Conservation (phyloP, 148 eudicot species). For the Limonium bicolor region DNA sequence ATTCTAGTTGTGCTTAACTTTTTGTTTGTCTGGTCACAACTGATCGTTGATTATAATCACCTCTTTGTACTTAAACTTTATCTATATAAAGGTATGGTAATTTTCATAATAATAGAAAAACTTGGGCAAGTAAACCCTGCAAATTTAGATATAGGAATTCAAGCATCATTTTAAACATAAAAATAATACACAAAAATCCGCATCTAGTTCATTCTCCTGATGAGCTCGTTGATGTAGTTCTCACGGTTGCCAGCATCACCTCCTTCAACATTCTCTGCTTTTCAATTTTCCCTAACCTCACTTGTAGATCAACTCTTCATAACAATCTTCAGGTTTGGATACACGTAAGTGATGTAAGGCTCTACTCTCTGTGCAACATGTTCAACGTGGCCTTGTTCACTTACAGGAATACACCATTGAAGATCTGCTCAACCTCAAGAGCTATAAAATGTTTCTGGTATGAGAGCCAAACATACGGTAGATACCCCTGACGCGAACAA, state of each 20-base stretch:
- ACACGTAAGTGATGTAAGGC: constrained; percentile 82
- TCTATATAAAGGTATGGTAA: no score
- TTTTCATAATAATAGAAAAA: no score
- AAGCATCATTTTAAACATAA: no score
- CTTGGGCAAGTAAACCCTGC: no score
- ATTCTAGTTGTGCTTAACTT: no score
- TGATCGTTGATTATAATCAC: no score
- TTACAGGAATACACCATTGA: constrained; percentile 75
- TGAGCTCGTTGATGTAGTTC: constrained; percentile 41
- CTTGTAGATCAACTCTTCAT: constrained; percentile 67
- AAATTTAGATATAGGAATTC: no score
- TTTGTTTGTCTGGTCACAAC: no score
- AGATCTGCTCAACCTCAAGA: constrained; percentile 79
- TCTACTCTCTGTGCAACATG: constrained; percentile 81
- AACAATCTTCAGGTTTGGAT: constrained; percentile 75
- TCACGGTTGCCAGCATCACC: constrained; percentile 71
- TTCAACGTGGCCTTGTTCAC: constrained; percentile 75
- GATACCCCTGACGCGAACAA: constrained; percentile 65
- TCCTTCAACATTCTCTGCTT: constrained; percentile 61
- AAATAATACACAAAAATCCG: no score
- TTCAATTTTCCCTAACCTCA: constrained; percentile 67
- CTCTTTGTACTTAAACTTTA: no score
- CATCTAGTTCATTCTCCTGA: constrained; percentile 60
- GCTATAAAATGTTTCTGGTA: constrained; percentile 62
- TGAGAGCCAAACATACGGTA: constrained; percentile 74